Evolutionary conservation across 768 basidiomycete species (phyloP), one percentile per base, ranked within the genome.

Genomic region (Phlebiopsis flavidoalba): DNA sequence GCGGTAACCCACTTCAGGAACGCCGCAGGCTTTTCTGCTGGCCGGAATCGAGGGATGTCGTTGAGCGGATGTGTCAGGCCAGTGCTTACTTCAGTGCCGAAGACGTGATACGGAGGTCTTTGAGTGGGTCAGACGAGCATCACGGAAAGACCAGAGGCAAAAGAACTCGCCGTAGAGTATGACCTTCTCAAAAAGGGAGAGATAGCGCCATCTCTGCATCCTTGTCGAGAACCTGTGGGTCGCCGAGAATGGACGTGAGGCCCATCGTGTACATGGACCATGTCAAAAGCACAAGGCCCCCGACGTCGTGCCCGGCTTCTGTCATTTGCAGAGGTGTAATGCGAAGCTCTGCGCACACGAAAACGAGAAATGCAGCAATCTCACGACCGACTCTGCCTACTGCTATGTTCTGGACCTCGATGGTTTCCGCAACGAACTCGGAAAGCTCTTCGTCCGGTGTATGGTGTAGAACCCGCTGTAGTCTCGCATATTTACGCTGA

Each of bases 191-290:
- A 4, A 62, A 40, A n/a, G n/a, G n/a, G n/a, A n/a, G n/a, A 37
- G 51, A 57, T 17, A 17, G 36, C 45, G 21, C 5, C 26, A 62
- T 2, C 24, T 8, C 43, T 47, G 4, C 26, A 45, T 55, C 17
- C 26, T 19, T 5, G 6, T 22, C 36, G 24, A 60, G 33, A 0
- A 22, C 21, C 24, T 24, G 26, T 1, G 31, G 51, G 53, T 63
- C 40, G 14, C 51, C 62, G 21, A 63, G 47, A 6, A 63, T 31
- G 8, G 58, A 5, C 14, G 50, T 11, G 1, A 43, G 15, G 1
- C n/a, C 22, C 22, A 37, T 17, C 11, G 26, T 59, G 15, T 46
- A 37, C 33, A 55, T n/a, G 21, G 62, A 63, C 62, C 62, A 63
- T n/a, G 57, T 21, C n/a, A 63, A 8, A 1, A 63, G 11, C 17